A percentile compares a stretch with the other conserved stretches of the same genome.
Evolutionary conservation across 768 basidiomycete genomes (phyloP).

Genomic region (Amanita rubescens): DNA sequence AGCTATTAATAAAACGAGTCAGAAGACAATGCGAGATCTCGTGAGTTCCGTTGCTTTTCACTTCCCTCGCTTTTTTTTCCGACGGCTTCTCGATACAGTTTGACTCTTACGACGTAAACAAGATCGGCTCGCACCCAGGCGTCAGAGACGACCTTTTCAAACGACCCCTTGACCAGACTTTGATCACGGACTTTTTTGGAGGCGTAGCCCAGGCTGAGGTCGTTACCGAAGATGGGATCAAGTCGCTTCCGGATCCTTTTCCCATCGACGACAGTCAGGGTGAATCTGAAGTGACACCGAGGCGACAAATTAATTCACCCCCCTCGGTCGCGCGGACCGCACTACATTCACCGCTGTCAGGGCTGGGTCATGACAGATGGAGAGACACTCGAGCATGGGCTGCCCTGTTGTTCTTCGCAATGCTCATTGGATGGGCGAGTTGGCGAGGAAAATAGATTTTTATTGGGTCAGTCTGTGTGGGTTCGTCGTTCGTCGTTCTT

Average conservation of each 20-base stretch:
- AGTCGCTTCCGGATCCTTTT: neutral
- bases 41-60: constrained; percentile 36
- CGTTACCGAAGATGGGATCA: constrained; percentile 5
- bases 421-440: constrained; percentile 24
- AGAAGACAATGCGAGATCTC: constrained; percentile 71
- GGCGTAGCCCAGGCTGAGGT: constrained; percentile 84
- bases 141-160: constrained; percentile 79
- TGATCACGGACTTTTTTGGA: constrained; percentile 83
- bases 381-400: constrained; percentile 23
- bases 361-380: constrained; percentile 7
- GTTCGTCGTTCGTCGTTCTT: neutral
- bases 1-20: constrained; percentile 84
- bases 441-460: constrained; percentile 2
- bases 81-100: constrained; percentile 45
- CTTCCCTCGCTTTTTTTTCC: neutral
- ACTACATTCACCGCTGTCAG: neutral
- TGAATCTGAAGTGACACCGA: neutral
- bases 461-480: no score
- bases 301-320: neutral
- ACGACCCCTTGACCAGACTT: constrained; percentile 50
- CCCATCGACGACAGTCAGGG: neutral
- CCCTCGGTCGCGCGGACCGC: neutral
- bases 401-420: constrained; percentile 19
- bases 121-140: constrained; percentile 83
- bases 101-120: constrained; percentile 61